Evolutionary conservation across 352 stramenopile genomes (phyloP), one percentile per base, ranked within the genome.

Genomic region (Phytophthora crassamura): DNA sequence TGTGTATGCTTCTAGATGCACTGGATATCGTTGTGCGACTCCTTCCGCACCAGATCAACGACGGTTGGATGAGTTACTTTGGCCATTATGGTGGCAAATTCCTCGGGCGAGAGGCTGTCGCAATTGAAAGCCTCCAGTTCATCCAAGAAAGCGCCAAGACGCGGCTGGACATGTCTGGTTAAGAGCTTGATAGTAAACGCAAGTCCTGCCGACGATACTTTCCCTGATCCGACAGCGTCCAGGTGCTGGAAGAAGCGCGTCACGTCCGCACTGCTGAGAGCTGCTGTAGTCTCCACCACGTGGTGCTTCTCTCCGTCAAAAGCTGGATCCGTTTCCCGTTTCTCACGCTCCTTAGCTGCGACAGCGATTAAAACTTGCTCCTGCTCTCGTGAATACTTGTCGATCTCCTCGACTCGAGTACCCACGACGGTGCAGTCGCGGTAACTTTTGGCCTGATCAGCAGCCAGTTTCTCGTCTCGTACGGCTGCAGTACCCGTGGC

Each of bases 11-110:
- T 12, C 69, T 75, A 88, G 47, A 91, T 82, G 66, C 77, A 87
- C 50, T 89, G 75, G 39, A 91, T 77, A 11, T 86, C 63, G 54
- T 86, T 79, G 15, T 57, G 75, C 1, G 59, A 69, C 35, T 82
- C 68, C 64, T 87, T 86, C n/a, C 77, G 77, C 12, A 86, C 65
- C 6, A 90, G 51, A 10, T 83, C 68, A 20, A 82, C 58, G 28
- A 89, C 59, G 2, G 51, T 42, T 2, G 67, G 59, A 33, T 88
- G 70, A 0, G 39, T 69, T 36, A 86, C 59, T 35, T 64, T 70
- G 28, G 63, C 36, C 65, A 90, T 72, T 14, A 90, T 67, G 1
- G 16, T 18, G 5, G 43, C 34, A 39, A 84, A 79, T 42, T 88
- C 72, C 15, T 74, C 74, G 6, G 64, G 36, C 5, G 51, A 39